Conservation (phyloP, 306 rosid species). For the Gastrolobium bilobum region DNA sequence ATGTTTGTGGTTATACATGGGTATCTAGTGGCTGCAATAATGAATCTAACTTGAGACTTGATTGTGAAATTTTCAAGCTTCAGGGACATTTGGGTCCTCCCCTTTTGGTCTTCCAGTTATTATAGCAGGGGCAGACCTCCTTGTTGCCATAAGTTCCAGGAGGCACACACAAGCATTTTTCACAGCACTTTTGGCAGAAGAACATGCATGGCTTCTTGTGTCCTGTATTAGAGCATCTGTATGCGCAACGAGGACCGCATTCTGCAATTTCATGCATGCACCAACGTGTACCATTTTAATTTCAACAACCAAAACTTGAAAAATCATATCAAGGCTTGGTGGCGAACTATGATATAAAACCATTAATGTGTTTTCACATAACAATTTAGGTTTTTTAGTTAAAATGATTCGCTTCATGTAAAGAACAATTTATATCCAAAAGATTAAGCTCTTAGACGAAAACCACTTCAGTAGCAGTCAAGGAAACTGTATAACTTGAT, state of each 20-base stretch:
- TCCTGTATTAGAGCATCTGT: conserved; percentile 71
- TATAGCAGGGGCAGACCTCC: conserved; percentile 74
- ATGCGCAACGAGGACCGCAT: conserved; percentile 61
- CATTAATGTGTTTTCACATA: not conserved
- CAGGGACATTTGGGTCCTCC: conserved; percentile 87
- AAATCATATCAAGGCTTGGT: not conserved
- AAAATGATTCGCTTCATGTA: too few species aligned
- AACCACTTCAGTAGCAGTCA: not conserved
- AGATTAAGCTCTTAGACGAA: too few species aligned
- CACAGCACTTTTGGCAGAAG: conserved; percentile 75
- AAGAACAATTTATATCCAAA: too few species aligned
- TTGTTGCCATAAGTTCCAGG: conserved; percentile 84
- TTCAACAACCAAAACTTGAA: not conserved
- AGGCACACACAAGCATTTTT: conserved; percentile 74
- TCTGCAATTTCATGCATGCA: conserved; percentile 52
- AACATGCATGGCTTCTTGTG: conserved; percentile 76
- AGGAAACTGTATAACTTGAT: not conserved
- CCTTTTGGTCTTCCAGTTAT: conserved; percentile 73
- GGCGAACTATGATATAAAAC: too few species aligned
- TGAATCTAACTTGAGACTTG: too few species aligned
- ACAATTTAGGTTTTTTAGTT: too few species aligned
- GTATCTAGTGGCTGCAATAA: not conserved
- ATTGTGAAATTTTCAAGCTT: not conserved
- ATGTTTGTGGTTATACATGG: not conserved
- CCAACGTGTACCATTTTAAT: not conserved